Conservation (phyloP, 768 basidiomycete species). For the Trametopsis cervina region DNA sequence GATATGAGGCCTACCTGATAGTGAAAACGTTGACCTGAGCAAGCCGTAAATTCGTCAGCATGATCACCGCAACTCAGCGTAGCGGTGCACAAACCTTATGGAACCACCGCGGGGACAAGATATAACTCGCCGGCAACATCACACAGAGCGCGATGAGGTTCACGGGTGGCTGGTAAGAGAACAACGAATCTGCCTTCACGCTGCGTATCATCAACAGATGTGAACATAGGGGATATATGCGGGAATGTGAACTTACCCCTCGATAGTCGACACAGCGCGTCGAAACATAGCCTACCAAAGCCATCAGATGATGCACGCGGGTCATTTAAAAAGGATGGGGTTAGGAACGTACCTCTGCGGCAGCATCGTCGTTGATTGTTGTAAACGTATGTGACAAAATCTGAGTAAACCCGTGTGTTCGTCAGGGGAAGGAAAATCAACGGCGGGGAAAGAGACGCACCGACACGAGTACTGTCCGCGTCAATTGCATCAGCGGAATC, state of each 20-base stretch:
- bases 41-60: too few species aligned
- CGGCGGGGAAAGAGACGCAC: conserved; percentile 37
- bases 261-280: conserved; percentile 88
- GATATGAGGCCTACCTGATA: conserved; percentile 59
- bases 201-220: conserved; percentile 23
- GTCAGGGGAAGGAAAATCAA: conserved; percentile 19
- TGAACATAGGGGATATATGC: conserved; percentile 5
- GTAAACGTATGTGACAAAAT: conserved; percentile 96
- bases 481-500: conserved; percentile 2
- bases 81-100: conserved; percentile 77
- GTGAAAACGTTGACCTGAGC: conserved; percentile 78
- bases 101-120: conserved; percentile 93
- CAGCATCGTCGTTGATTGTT: conserved; percentile 87
- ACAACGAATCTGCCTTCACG: conserved; percentile 86
- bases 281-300: conserved; percentile 83
- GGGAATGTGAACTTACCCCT: conserved; percentile 50
- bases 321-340: conserved; percentile 8
- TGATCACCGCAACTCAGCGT: too few species aligned
- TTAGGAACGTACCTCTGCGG: conserved; percentile 77
- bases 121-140: conserved; percentile 81
- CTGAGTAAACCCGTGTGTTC: conserved; percentile 28
- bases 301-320: too few species aligned
- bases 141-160: conserved; percentile 83
- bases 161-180: conserved; percentile 91
- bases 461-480: conserved; percentile 61